Percentiles rank a stretch among this genome's conserved stretches.
Evolutionary conservation across 352 stramenopile species (phyloP).

Genomic region (Nothophytophthora sp.): DNA sequence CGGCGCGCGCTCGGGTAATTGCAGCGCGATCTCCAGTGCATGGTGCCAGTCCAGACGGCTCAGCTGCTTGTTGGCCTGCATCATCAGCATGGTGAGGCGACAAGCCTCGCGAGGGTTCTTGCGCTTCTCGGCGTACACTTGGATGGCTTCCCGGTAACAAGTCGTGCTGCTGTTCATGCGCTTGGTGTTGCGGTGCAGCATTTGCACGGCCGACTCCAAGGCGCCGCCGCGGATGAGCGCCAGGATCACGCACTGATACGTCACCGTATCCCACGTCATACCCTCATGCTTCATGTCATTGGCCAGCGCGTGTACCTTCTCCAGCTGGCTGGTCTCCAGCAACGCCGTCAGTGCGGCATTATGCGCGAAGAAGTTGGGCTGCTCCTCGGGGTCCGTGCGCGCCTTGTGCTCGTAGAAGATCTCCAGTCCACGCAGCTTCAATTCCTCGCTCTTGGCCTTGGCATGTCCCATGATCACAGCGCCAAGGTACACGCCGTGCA

Average conservation of each 20-base stretch:
- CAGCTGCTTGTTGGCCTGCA: constrained; percentile 51
- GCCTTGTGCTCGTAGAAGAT: constrained; percentile 38
- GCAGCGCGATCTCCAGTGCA: constrained; percentile 40
- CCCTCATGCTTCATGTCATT: constrained; percentile 40
- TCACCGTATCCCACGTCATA: constrained; percentile 47
- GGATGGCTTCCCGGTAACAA: constrained; percentile 53
- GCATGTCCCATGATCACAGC: constrained; percentile 59
- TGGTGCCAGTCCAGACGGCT: constrained; percentile 51
- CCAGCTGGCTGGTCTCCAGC: constrained; percentile 38
- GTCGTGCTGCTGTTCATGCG: constrained; percentile 35
- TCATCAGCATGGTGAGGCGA: constrained; percentile 53
- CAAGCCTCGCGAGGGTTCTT: constrained; percentile 40
- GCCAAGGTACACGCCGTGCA: constrained; percentile 41
- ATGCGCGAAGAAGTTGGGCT: constrained; percentile 53
- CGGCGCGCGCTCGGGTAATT: constrained; percentile 39
- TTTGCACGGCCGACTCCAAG: constrained; percentile 39
- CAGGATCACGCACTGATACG: constrained; percentile 46
- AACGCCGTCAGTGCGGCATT: constrained; percentile 48
- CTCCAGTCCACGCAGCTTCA: constrained; percentile 28
- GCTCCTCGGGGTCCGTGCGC: constrained; percentile 10
- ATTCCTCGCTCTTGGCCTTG: constrained; percentile 30
- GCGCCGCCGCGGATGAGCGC: constrained; percentile 42
- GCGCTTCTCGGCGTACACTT: constrained; percentile 35
- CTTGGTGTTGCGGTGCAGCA: constrained; percentile 49
- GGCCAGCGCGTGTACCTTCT: constrained; percentile 35